Evolutionary conservation across 768 basidiomycete genomes (phyloP).

Genomic region (Hydnomerulius pinastri): DNA sequence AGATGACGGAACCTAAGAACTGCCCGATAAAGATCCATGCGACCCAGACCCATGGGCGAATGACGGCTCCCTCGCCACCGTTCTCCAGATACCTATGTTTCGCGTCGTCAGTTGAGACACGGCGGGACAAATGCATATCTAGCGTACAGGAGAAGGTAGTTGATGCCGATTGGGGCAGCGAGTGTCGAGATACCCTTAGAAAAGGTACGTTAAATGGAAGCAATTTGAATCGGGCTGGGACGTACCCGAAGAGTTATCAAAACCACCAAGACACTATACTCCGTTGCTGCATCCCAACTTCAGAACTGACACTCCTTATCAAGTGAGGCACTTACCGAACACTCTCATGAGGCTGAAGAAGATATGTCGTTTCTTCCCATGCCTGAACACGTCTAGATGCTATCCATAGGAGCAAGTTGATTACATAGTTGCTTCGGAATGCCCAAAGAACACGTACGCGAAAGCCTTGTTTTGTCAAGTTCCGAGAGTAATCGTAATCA

Average conservation of each 20-base stretch:
- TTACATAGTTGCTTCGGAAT: background rate
- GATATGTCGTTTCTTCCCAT: conserved; percentile 10
- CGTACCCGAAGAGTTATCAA: conserved; percentile 9
- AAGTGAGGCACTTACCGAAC: conserved; percentile 6
- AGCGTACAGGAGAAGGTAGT: conserved; percentile 31
- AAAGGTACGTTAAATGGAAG: too few species aligned
- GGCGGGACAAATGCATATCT: too few species aligned
- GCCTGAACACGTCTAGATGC: conserved; percentile 29
- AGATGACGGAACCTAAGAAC: conserved; percentile 39
- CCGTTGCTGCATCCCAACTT: background rate
- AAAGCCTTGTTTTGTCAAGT: conserved; percentile 35
- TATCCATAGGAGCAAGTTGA: conserved; percentile 5
- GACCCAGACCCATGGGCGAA: conserved; percentile 76
- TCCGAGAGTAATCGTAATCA: conserved; percentile 43
- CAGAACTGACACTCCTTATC: background rate
- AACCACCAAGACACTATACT: conserved; percentile 6
- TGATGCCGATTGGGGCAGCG: conserved; percentile 32
- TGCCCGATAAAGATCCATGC: conserved; percentile 51
- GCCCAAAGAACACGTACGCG: conserved; percentile 24
- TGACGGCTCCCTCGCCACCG: conserved; percentile 44
- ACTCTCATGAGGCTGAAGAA: conserved; percentile 17
- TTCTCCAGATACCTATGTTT: conserved; percentile 55
- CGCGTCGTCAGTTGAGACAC: background rate
- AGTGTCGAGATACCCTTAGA: conserved; percentile 24
- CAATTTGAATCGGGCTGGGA: background rate